A percentile compares a stretch with the other conserved stretches of the same genome.
Evolutionary conservation across 257 asterid genomes (phyloP).

Genomic region (Voacanga thouarsii): DNA sequence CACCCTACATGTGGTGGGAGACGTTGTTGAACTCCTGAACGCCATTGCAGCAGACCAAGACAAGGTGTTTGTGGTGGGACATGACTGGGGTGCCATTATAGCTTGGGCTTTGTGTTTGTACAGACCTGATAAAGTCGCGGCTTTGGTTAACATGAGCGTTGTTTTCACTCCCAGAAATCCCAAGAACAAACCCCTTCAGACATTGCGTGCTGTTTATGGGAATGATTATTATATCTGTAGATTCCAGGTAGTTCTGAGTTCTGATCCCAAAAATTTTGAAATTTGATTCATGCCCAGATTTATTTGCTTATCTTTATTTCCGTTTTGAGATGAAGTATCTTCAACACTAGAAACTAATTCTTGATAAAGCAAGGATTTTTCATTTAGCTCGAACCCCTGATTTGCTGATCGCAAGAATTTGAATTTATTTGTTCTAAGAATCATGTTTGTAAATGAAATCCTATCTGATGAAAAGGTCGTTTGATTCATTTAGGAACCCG

Average conservation of each 20-base stretch:
- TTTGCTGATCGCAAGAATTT: no score
- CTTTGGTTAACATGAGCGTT: slow-evolving; percentile 69
- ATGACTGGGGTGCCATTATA: slow-evolving; percentile 77
- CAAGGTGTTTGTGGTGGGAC: slow-evolving; percentile 74
- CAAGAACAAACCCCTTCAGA: slow-evolving; percentile 40
- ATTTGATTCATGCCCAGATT: no score
- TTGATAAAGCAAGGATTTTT: no score
- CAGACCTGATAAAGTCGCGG: slow-evolving; percentile 69
- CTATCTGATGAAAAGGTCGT: neutral
- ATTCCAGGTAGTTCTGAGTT: slow-evolving; percentile 54
- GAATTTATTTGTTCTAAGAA: neutral
- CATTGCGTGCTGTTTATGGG: slow-evolving; percentile 51
- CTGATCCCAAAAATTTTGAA: no score
- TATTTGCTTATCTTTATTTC: no score
- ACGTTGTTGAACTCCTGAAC: slow-evolving; percentile 43
- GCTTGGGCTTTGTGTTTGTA: slow-evolving; percentile 74
- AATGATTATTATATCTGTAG: slow-evolving; percentile 62
- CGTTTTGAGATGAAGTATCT: no score
- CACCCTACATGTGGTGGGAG: slow-evolving; percentile 60
- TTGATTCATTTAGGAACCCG: slow-evolving; percentile 23
- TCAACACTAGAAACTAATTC: no score
- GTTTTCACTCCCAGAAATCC: slow-evolving; percentile 51
- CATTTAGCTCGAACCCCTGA: no score
- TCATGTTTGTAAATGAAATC: neutral
- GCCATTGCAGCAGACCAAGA: slow-evolving; percentile 37